Evolutionary conservation across 805 yeast species (phyloP), one percentile per base, ranked within the genome.

Genomic region (Lipomyces anomalus): DNA sequence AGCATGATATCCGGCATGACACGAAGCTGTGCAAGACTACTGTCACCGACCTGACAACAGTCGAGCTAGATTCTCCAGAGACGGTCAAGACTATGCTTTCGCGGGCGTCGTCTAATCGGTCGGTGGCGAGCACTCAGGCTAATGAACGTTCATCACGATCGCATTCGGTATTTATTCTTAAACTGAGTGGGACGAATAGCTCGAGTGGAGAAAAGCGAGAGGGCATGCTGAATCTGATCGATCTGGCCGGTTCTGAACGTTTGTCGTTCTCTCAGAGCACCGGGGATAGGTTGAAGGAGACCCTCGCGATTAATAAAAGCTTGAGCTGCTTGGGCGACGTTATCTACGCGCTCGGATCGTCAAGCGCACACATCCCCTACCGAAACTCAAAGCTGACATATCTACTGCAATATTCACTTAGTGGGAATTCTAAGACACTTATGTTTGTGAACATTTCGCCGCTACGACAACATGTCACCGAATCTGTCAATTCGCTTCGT

Each of bases 201-300:
- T 57, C 58, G 6, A 76, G 82, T 0, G 75, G 76, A 0, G 76
- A 75, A 23, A 48, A 52, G 1, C 63, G 74, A 1, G 57, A 66
- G 13, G 92, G 96, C 7, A 72, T 76, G 1, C 67, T 90, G 46
- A 89, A 90, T 59, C 67, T 90, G 44, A 79, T 92, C 40, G 98
- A 90, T 65, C 69, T 90, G 44, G 98, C 98, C 0, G 98, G 98
- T 1, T 86, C 95, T 0, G 98, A 90, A 67, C 71, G 97, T 46
- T 69, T 89, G 13, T 64, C 80, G 6, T 72, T 76, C 16, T 84
- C 95, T 0, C 84, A 80, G 57, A 94, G 79, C 0, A 74, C 76
- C 1, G 97, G 97, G 0, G 84, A 80, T 9, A 66, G 97, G 40
- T 67, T 90, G 22, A 76, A 76, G 53, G 98, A 90, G 63, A 89